A percentile compares a stretch with the other conserved stretches of the same genome.
phyloP scores from a whole-genome alignment of 148 eudicot species.

The Tetragonia tetragonoides region DNA sequence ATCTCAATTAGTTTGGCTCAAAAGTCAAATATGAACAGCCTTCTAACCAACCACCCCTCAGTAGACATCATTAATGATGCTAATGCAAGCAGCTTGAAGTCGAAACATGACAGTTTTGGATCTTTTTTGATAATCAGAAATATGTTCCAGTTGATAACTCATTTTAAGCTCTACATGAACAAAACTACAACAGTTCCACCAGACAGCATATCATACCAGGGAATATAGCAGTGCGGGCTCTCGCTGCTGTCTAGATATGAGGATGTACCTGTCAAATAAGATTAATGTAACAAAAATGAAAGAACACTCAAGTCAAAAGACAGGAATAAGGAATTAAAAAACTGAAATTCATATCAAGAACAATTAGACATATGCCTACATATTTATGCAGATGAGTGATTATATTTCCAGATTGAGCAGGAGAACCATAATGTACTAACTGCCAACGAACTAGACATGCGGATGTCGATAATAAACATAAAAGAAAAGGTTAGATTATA shows the following conservation, averaged over 20 bases:
- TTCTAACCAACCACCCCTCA: background rate
- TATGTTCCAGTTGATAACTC: background rate
- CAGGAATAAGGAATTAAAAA: background rate
- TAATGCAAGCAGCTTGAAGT: background rate
- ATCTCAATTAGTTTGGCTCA: too few species aligned
- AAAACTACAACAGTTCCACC: background rate
- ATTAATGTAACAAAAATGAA: background rate
- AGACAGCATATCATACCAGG: conserved; percentile 53
- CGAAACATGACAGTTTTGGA: background rate
- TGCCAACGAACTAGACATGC: background rate
- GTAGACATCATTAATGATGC: background rate
- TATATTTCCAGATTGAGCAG: background rate
- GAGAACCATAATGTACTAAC: background rate
- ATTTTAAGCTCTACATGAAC: background rate
- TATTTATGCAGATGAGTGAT: background rate
- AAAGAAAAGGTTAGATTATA: background rate
- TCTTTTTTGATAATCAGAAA: too few species aligned
- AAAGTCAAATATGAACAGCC: background rate
- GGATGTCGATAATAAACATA: background rate
- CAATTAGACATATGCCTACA: background rate
- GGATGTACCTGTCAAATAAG: conserved; percentile 62
- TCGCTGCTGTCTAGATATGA: conserved; percentile 62
- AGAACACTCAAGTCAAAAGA: background rate
- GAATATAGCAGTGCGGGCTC: conserved; percentile 81
- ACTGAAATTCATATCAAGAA: background rate